Evolutionary conservation across 768 basidiomycete genomes (phyloP).

Genomic region (Roridomyces roridus): DNA sequence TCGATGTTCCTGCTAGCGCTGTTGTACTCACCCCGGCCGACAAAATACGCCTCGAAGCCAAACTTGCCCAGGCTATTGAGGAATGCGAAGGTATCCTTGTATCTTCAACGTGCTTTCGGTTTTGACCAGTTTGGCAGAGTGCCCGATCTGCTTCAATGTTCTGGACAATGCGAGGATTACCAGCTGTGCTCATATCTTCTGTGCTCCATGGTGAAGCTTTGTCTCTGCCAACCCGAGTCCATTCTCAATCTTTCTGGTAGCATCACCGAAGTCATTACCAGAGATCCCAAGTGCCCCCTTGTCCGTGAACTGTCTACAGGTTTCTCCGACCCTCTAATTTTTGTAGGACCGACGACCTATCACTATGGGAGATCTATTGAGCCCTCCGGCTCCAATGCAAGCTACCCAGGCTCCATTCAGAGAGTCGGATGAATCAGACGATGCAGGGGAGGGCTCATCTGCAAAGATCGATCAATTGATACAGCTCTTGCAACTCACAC

Average conservation of each 20-base stretch:
- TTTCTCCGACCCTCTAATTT: background rate
- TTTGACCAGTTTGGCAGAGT: background rate
- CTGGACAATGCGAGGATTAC: constrained; percentile 75
- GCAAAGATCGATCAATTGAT: constrained; percentile 87
- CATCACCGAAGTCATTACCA: constrained; percentile 71
- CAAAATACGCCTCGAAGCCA: constrained; percentile 58
- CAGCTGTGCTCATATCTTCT: constrained; percentile 74
- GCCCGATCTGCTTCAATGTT: constrained; percentile 73
- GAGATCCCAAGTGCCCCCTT: constrained; percentile 86
- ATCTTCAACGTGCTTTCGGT: background rate
- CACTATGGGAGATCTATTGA: constrained; percentile 59
- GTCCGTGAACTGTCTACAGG: constrained; percentile 39
- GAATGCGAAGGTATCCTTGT: constrained; percentile 61
- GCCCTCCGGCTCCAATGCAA: constrained; percentile 70
- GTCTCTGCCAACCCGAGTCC: background rate
- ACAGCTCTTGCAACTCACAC: constrained; percentile 72
- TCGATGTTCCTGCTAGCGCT: constrained; percentile 28
- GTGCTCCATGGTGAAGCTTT: constrained; percentile 63
- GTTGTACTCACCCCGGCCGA: constrained; percentile 59
- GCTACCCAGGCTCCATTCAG: constrained; percentile 63
- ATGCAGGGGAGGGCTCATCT: constrained; percentile 61
- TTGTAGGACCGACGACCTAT: constrained; percentile 74
- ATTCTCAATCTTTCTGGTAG: constrained; percentile 37
- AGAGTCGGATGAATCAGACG: constrained; percentile 44
- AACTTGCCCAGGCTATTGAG: constrained; percentile 72